Conservation (phyloP, 2,329 filamentous ascomycete species). For the Ophiostoma himal-ulmi region DNA sequence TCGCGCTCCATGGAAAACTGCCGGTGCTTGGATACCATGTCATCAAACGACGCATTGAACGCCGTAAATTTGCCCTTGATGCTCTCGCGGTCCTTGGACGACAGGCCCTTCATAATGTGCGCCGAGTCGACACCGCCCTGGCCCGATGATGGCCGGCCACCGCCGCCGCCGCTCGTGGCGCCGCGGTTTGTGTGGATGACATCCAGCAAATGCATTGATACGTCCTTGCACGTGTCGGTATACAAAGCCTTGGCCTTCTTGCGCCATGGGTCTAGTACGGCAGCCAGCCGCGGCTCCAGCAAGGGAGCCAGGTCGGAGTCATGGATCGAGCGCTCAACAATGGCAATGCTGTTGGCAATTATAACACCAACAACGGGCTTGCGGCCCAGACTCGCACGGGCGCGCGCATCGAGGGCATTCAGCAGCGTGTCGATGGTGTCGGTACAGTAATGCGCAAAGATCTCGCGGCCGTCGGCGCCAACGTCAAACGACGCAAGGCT, state of each 20-base stretch:
- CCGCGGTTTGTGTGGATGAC: constrained; percentile 82
- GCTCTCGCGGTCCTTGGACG: constrained; percentile 86
- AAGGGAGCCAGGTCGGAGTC: constrained; percentile 72
- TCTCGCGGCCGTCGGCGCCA: constrained; percentile 76
- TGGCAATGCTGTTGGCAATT: constrained; percentile 77
- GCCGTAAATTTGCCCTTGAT: constrained; percentile 94
- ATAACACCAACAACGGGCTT: constrained; percentile 82
- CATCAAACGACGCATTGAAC: constrained; percentile 89
- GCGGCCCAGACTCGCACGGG: constrained; percentile 49
- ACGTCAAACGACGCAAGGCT: constrained; percentile 78
- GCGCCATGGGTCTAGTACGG: constrained; percentile 70
- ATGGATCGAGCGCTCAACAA: constrained; percentile 78
- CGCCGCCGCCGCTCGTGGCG: constrained; percentile 34
- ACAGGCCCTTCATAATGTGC: constrained; percentile 74
- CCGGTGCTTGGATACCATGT: constrained; percentile 77
- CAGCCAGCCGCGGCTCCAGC: constrained; percentile 57
- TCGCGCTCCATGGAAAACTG: constrained; percentile 84
- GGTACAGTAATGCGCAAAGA: constrained; percentile 83
- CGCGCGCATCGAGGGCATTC: constrained; percentile 66
- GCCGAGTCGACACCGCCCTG: constrained; percentile 65
- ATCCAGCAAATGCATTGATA: constrained; percentile 78
- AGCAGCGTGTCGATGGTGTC: constrained; percentile 84
- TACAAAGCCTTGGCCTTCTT: constrained; percentile 81
- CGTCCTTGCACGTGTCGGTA: constrained; percentile 80
- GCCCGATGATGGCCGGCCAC: constrained; percentile 61